Base-by-base conservation (phyloP, 495 filamentous ascomycete genomes). In the Penicillium arizonense region DNA sequence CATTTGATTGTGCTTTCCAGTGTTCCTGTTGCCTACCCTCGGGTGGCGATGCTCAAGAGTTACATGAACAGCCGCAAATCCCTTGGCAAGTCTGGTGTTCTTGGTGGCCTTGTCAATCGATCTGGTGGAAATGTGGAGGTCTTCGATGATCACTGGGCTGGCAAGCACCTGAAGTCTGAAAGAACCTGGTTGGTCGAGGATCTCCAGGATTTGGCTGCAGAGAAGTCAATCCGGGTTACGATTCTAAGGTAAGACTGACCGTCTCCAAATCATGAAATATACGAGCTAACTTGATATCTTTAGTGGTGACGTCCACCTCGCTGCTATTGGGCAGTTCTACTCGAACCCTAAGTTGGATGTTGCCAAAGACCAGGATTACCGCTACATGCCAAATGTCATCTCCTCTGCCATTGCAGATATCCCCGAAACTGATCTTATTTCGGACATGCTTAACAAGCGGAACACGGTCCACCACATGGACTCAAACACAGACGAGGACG, bases 121-220 rank as follows among this genome's bases (percentile, higher is more conserved):
- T 90, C 95, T 61, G 92, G 96, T 62, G 92, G 90, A 47, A 91
- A 90, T 38, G 88, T 96, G 5, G 95, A 97, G 69, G 89, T 98
- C 13, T 78, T 96, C 24, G 94, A 97, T 70, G 94, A 98, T 67
- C 93, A 97, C 63, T 98, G 94, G 94, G 96, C 94, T 3, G 92
- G 94, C 18, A 95, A 89, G 60, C 87, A 91, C 62, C 90, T 96
- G 70, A 97, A 97, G 64, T 69, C 75, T 10, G 94, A 98, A 72
- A 82, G 94, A 28, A 88, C 85, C 56, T 87, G 87, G 74, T 80
- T 97, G 56, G 84, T 98, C 32, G 84, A 93, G 60, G 89, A 95
- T 50, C 77, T 98, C 13, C 94, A 98, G 65, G 87, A 91, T 57
- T 74, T 97, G 41, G 92, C 95, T 12, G 89, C 87, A 8, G 89